These are phyloP conservation scores for Ceratocystis huliohia DNA, from an alignment of 2,329 filamentous ascomycete species.

Conservation along the genomic window DNA sequence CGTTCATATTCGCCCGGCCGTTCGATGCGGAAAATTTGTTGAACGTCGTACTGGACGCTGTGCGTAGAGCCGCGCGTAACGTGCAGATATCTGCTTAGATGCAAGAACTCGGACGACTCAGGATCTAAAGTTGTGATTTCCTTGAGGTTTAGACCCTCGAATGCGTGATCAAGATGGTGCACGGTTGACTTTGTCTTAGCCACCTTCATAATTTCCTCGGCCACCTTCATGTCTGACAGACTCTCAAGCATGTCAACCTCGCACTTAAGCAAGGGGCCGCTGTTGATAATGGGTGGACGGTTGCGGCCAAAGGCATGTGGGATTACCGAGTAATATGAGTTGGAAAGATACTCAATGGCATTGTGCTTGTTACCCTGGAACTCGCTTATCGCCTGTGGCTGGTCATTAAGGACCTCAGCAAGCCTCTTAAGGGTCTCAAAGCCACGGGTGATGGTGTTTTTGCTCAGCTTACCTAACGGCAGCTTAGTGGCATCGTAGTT, in stretches of 20 bases:
- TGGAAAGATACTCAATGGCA: constrained; percentile 54
- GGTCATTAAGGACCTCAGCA: constrained; percentile 49
- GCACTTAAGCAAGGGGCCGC: constrained; percentile 47
- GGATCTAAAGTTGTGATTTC: constrained; percentile 61
- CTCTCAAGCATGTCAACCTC: constrained; percentile 73
- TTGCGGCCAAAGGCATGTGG: constrained; percentile 69
- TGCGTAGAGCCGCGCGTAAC: constrained; percentile 58
- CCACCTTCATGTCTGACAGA: constrained; percentile 74
- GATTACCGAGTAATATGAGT: constrained; percentile 68
- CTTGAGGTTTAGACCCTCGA: constrained; percentile 54
- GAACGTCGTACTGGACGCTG: constrained; percentile 43
- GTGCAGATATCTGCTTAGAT: constrained; percentile 54
- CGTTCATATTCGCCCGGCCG: constrained; percentile 58
- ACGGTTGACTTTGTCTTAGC: constrained; percentile 36
- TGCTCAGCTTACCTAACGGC: constrained; percentile 73
- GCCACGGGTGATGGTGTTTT: constrained; percentile 59
- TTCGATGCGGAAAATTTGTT: constrained; percentile 73
- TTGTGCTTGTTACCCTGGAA: constrained; percentile 30
- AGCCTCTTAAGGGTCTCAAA: constrained; percentile 68
- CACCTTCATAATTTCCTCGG: constrained; percentile 61
- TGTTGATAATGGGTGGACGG: constrained; percentile 54
- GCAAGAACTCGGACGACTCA: constrained; percentile 47
- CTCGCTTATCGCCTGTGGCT: constrained; percentile 33
- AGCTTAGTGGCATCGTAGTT: constrained; percentile 67
- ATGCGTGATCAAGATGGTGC: constrained; percentile 60